Evolutionary conservation across 164 flowering plant species (phyloP).

Genomic region (Saururus chinensis): DNA sequence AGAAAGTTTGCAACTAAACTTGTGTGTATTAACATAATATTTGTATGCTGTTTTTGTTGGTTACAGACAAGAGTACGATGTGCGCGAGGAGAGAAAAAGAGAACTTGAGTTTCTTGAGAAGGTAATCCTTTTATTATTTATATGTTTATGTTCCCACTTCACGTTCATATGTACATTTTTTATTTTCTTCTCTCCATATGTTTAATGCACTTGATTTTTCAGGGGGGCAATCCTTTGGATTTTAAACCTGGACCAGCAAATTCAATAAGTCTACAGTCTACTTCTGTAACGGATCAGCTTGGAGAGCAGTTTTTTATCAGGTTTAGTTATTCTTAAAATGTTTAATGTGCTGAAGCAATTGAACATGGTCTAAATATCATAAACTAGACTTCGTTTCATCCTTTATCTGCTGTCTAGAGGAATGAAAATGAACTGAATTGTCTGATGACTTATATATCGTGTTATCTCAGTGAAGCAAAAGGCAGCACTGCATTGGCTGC

Average conservation of each 20-base stretch:
- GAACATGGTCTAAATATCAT: not conserved
- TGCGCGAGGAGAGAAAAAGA: slow-evolving; percentile 77
- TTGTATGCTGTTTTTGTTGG: not conserved
- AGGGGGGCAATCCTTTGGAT: slow-evolving; percentile 99
- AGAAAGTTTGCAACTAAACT: not conserved
- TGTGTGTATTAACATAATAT: no score
- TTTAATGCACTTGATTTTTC: slow-evolving; percentile 5
- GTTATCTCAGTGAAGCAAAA: slow-evolving; percentile 69
- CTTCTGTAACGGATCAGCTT: slow-evolving; percentile 74
- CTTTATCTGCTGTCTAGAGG: no score
- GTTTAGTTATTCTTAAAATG: slow-evolving; percentile 16
- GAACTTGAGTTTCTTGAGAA: slow-evolving; percentile 96
- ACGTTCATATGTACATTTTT: not conserved
- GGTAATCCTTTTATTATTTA: slow-evolving; percentile 25
- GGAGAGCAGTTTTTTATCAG: slow-evolving; percentile 59
- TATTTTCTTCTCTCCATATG: slow-evolving; percentile 2
- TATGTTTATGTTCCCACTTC: not conserved
- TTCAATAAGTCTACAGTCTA: slow-evolving; percentile 83
- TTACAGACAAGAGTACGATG: slow-evolving; percentile 85
- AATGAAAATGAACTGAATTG: not conserved
- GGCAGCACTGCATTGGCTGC: slow-evolving; percentile 77
- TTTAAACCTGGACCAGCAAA: slow-evolving; percentile 59
- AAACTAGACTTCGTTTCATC: not conserved
- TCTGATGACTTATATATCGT: not conserved
- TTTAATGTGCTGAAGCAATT: not conserved